Percentiles rank a stretch among this genome's conserved stretches.
phyloP scores from a whole-genome alignment of 139 green algal species.

The Haematococcus sp. region DNA sequence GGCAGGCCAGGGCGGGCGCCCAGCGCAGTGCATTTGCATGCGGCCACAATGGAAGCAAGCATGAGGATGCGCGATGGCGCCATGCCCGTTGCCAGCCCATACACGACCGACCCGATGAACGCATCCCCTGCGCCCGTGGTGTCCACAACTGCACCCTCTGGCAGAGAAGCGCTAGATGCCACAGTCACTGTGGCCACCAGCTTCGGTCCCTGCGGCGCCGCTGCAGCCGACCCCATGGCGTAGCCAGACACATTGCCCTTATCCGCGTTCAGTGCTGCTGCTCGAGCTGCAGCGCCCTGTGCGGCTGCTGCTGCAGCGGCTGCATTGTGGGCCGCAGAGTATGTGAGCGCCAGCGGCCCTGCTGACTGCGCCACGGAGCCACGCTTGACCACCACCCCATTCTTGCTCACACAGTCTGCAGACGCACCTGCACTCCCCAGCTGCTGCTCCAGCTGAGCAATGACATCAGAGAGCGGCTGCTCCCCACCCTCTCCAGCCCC shows the following conservation, averaged over 20 bases:
- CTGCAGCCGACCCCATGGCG: background rate
- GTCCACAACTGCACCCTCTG: constrained; percentile 68
- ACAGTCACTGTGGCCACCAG: constrained; percentile 18
- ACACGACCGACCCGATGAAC: constrained; percentile 87
- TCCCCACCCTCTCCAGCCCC: constrained; percentile 1
- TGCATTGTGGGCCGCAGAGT: background rate
- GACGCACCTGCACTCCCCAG: background rate
- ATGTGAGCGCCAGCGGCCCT: constrained; percentile 11
- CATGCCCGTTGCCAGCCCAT: constrained; percentile 64
- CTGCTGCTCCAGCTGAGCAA: constrained; percentile 23
- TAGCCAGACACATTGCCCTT: constrained; percentile 40
- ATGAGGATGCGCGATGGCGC: constrained; percentile 31
- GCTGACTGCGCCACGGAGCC: constrained; percentile 16
- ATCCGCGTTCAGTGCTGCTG: constrained; percentile 67
- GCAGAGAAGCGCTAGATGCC: constrained; percentile 33
- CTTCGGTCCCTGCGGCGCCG: background rate
- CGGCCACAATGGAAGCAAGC: constrained; percentile 75
- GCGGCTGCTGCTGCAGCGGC: constrained; percentile 9
- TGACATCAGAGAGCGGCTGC: constrained; percentile 19
- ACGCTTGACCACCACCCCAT: constrained; percentile 16
- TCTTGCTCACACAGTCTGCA: constrained; percentile 21
- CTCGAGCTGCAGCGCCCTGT: constrained; percentile 37
- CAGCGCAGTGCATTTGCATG: constrained; percentile 79
- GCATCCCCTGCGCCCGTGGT: constrained; percentile 93
- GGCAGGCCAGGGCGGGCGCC: constrained; percentile 80